These are phyloP conservation scores for Quercus berberidifolia DNA, from an alignment of 306 rosid species.

Conservation along the genomic window DNA sequence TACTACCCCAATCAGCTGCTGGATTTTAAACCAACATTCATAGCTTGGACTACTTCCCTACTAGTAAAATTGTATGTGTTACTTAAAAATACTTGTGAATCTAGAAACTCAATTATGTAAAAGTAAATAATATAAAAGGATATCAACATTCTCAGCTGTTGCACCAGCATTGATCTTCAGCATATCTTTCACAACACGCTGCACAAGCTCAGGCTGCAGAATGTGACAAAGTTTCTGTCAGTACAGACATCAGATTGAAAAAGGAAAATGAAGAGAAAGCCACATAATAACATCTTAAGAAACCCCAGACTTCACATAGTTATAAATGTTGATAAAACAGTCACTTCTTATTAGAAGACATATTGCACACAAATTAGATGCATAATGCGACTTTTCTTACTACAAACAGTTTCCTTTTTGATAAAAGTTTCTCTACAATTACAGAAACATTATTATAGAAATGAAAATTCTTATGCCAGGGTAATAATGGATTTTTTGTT, in stretches of 20 bases:
- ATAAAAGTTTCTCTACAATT: not conserved
- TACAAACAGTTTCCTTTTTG: not conserved
- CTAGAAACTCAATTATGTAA: not conserved
- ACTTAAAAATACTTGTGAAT: no score
- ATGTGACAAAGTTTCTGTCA: conserved; percentile 10
- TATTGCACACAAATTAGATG: not conserved
- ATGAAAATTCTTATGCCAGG: not conserved
- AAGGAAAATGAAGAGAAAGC: not conserved
- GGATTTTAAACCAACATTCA: not conserved
- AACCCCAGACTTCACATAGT: not conserved
- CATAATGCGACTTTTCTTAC: not conserved
- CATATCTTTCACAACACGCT: conserved; percentile 89
- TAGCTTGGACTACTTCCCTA: not conserved
- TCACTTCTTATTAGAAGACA: not conserved
- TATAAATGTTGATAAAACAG: not conserved
- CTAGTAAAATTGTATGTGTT: not conserved
- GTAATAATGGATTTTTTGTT: not conserved
- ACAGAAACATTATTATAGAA: not conserved
- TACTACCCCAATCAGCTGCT: not conserved
- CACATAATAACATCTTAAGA: not conserved
- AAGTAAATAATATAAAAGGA: conserved; percentile 40
- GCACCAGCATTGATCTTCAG: conserved; percentile 79
- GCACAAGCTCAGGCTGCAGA: conserved; percentile 95
- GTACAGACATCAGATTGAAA: not conserved
- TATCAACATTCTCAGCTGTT: conserved; percentile 68